Evolutionary conservation across 225 moss, liverwort and hornwort genomes (phyloP).

Genomic region (Climacium dendroides): DNA sequence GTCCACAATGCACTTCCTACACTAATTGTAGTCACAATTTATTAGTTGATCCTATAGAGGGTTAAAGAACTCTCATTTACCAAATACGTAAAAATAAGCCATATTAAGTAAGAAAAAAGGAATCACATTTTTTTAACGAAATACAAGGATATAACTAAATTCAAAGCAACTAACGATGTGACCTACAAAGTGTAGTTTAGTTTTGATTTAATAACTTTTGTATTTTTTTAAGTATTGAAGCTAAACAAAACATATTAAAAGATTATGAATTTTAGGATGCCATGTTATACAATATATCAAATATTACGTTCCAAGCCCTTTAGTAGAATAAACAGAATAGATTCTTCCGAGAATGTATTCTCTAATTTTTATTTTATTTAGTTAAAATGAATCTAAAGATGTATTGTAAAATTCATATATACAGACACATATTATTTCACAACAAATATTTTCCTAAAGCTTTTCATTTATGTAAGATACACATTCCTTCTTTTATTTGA

Average conservation of each 20-base stretch:
- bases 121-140: not conserved
- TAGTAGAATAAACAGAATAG: not conserved
- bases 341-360: not conserved
- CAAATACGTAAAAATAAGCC: not conserved
- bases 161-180: accelerated
- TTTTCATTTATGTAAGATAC: not conserved
- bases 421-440: too few relatives aligned
- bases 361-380: not conserved
- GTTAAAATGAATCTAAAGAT: not conserved
- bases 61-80: not conserved
- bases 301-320: not conserved
- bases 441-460: not conserved
- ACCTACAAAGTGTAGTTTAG: not conserved
- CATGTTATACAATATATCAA: not conserved
- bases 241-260: not conserved
- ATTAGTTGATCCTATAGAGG: not conserved
- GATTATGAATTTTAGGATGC: too few relatives aligned
- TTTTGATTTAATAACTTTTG: not conserved
- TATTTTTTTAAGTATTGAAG: too few relatives aligned
- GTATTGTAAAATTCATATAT: too few relatives aligned
- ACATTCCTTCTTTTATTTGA: not conserved
- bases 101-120: not conserved
- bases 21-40: not conserved
- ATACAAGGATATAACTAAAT: not conserved
- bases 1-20: not conserved